Conservation (phyloP, 441 rosid species). For the Adansonia madagascariensis region DNA sequence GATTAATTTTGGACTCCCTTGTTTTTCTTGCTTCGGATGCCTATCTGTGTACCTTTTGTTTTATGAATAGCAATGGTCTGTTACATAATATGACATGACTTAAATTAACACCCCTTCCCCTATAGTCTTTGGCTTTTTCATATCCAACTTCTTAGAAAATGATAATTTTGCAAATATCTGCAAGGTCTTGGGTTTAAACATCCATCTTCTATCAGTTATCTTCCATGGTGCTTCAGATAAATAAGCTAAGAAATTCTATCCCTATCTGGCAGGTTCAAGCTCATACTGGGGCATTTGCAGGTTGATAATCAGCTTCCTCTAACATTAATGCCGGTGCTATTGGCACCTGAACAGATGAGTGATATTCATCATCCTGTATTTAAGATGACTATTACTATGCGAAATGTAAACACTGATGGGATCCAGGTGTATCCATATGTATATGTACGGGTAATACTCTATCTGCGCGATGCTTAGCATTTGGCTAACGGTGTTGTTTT, state of each 20-base stretch:
- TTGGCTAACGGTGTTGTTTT: slow-evolving; percentile 24
- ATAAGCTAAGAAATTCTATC: slow-evolving; percentile 25
- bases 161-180: slow-evolving; percentile 9
- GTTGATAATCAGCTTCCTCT: slow-evolving; percentile 97
- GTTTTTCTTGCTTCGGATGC: slow-evolving; percentile 13
- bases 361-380: slow-evolving; percentile 87
- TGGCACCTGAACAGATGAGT: slow-evolving; percentile 82
- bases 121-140: background rate
- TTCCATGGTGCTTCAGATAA: slow-evolving; percentile 17
- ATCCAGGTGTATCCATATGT: slow-evolving; percentile 85
- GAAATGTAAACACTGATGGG: slow-evolving; percentile 81
- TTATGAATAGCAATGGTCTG: background rate
- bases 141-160: background rate
- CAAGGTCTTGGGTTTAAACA: slow-evolving; percentile 3
- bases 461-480: slow-evolving; percentile 23
- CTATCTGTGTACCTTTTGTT: background rate
- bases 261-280: slow-evolving; percentile 80
- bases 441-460: slow-evolving; percentile 79
- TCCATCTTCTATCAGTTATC: slow-evolving; percentile 18
- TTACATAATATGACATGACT: background rate
- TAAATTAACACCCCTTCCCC: background rate
- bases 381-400: slow-evolving; percentile 86
- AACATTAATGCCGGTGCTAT: slow-evolving; percentile 88
- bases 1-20: background rate
- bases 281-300: slow-evolving; percentile 88